Base-by-base conservation (phyloP, 1,139 yeast species). In the Yamadazyma oceani region DNA sequence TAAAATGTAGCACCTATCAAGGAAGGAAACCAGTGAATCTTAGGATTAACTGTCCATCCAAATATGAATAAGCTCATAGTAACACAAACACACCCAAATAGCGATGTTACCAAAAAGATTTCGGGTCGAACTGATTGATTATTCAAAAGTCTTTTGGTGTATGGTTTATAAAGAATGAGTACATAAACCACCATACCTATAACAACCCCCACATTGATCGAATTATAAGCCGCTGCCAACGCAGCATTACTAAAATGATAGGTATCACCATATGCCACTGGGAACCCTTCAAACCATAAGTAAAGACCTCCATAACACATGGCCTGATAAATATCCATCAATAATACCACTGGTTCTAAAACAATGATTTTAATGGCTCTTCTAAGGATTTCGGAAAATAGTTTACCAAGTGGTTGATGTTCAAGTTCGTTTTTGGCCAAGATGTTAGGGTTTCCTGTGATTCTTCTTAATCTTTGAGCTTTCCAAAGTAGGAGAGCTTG, bases 91-190 rank as follows among this genome's bases (percentile, higher is more conserved):
- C 57, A 43, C 2, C 69, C 69, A 26, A 57, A 28, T 26, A 64
- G 56, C 50, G 83, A 67, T 8, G 79, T 64, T 10, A 75, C 76
- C 28, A 84, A 60, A 40, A 86, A 71, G 39, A 72, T 73, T 48
- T 85, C 90, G 0, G 90, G 88, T 11, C 61, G 52, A 0, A 78
- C 65, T 16, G 55, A 53, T 21, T 77, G 73, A 25, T 62, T 63
- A 19, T 55, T 54, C 5, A 57, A 47, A 5, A 49, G 36, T 13
- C 61, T 66, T 36, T 64, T 48, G 14, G 65, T 58, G 36, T 55
- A 63, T 2, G 23, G 32, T 24, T 42, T 34, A 32, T 50, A 41
- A 13, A 56, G 45, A 11, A 49, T 23, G 0, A 53, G 51, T 29
- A 60, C 42, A 42, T 62, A 64, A 15, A 55, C 15, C 11, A 43